Base-by-base conservation (phyloP, 192 early-diverging fungal species). In the Linnemannia hyalina region DNA sequence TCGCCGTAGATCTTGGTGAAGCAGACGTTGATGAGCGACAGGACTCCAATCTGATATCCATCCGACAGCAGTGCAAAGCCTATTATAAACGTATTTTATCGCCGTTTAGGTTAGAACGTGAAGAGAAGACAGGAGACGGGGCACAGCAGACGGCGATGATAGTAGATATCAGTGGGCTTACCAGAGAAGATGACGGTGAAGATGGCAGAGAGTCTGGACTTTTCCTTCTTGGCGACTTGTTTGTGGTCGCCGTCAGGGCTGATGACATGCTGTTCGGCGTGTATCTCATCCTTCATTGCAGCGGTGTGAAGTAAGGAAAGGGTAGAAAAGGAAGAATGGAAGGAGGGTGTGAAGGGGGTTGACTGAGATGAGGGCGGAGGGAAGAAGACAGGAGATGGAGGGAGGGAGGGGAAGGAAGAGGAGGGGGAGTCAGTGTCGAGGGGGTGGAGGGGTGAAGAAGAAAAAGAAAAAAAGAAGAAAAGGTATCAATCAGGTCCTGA, bases 41-140 rank as follows among this genome's bases (percentile, higher is more conserved):
- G 83, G 8, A 91, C 82, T 42, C 89, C 89, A 68, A 85, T 83
- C 44, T 92, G 91, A 65, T 92, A 92, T 16, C 91, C 91, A 81
- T 90, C 90, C 5, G 90, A 90, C 29, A 90, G 68, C 18, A 92
- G 72, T 4, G 91, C 91, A 38, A 88, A 74, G 0, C 78, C 78
- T 80, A 54, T 26, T 3, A 10, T 10, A 8, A 0, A 41, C 23
- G 22, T 15, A 32, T 40, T 9, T 26, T 32, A 10, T 55, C 36
- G 32, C 29, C 16, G 38, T n/a, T 6, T 32, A 10, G 46, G 9
- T 38, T 36, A 6, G 16, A 8, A n/a, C 29, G 29, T 44, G 16
- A 11, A 49, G 29, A 26, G 29, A 26, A 26, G 26, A 7, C 11
- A 47, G 8, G n/a, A 22, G 42, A 52, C 8, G 29, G 54, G 20